phyloP scores from a whole-genome alignment of 2,329 filamentous ascomycete genomes.

The Trichophyton rubrum region DNA sequence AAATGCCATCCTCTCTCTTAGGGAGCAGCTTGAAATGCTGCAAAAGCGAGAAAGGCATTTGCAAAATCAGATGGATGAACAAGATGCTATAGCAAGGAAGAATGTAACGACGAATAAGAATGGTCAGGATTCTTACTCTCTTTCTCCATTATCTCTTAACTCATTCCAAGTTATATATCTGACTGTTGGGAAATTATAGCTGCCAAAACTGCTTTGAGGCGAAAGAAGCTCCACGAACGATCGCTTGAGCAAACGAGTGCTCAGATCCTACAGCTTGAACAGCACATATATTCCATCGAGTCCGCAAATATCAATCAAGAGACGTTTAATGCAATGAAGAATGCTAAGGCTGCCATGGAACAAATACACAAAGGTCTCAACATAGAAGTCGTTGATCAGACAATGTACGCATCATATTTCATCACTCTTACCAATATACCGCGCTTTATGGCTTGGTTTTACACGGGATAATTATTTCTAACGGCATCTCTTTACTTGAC shows the following conservation, averaged over 20 bases:
- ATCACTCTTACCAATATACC: neutral
- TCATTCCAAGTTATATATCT: neutral
- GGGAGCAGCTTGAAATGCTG: conserved; percentile 89
- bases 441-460: neutral
- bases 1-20: conserved; percentile 82
- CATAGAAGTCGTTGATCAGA: conserved; percentile 86
- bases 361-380: conserved; percentile 82
- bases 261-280: conserved; percentile 84
- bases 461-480: neutral
- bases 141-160: neutral
- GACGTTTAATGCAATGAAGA: conserved; percentile 88
- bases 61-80: conserved; percentile 83
- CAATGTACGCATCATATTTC: conserved; percentile 55
- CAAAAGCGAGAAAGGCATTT: conserved; percentile 91
- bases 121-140: conserved; percentile 44
- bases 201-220: conserved; percentile 76
- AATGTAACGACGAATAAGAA: conserved; percentile 81
- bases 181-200: conserved; percentile 40
- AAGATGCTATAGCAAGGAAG: conserved; percentile 79
- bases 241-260: conserved; percentile 79
- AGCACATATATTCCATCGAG: conserved; percentile 93
- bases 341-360: conserved; percentile 81
- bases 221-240: conserved; percentile 91
- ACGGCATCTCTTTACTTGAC: conserved; percentile 11
- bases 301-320: conserved; percentile 98